Conservation (phyloP, 345 rosid species). For the Draba incana region DNA sequence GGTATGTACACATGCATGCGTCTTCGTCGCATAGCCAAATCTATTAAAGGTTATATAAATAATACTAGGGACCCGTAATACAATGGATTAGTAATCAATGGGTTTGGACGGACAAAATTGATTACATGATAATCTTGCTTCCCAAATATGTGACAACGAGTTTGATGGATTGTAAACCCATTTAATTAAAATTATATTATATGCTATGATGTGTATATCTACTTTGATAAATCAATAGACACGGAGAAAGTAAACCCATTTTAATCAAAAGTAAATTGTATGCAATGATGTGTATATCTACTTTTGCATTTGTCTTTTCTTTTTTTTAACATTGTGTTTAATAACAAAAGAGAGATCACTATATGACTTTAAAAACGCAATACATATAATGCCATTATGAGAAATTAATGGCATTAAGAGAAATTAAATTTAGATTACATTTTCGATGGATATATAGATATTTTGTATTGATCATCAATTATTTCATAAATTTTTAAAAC, state of each 20-base stretch:
- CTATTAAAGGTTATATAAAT: not conserved
- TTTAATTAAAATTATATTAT: slow-evolving; percentile 11
- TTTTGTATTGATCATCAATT: not conserved
- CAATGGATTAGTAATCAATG: not conserved
- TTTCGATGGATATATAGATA: not conserved
- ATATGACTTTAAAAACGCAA: too few relatives aligned
- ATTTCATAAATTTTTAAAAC: too few relatives aligned
- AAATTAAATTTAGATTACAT: too few relatives aligned
- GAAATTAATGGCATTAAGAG: too few relatives aligned
- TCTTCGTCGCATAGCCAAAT: slow-evolving; percentile 12
- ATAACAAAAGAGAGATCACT: too few relatives aligned
- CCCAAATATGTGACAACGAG: slow-evolving; percentile 34
- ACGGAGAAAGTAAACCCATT: too few relatives aligned
- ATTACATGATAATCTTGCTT: slow-evolving; percentile 22
- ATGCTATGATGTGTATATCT: not conserved
- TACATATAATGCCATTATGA: too few relatives aligned
- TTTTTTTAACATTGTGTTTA: too few relatives aligned
- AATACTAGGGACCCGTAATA: not conserved
- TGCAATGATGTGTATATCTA: too few relatives aligned
- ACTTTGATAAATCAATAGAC: too few relatives aligned
- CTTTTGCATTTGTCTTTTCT: too few relatives aligned
- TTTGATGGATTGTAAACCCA: not conserved
- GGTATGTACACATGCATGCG: slow-evolving; percentile 10
- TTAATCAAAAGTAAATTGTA: too few relatives aligned
- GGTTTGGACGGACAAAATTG: not conserved